Evolutionary conservation across 2,329 filamentous ascomycete species (phyloP).

Genomic region (Fusarium avenaceum): DNA sequence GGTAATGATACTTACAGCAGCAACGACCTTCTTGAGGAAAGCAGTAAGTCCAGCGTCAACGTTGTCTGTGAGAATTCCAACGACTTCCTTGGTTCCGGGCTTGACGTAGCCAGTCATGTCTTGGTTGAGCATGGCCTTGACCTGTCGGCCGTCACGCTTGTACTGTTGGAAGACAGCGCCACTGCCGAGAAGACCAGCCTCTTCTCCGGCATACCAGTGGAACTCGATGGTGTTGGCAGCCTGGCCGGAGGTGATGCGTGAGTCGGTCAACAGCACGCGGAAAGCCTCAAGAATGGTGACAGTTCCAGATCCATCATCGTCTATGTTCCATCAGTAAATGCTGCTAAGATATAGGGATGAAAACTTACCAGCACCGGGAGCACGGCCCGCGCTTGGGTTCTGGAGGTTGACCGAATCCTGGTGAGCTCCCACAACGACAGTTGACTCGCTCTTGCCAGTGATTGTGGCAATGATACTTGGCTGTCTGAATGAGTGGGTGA

Average conservation of each 20-base stretch:
- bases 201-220: conserved; percentile 88
- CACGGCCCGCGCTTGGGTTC: conserved; percentile 33
- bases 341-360: fast-evolving
- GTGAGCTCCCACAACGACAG: conserved; percentile 82
- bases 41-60: conserved; percentile 54
- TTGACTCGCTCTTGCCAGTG: conserved; percentile 78
- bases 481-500: conserved; percentile 80
- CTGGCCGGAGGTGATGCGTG: conserved; percentile 71
- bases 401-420: conserved; percentile 80
- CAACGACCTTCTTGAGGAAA: conserved; percentile 57
- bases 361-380: conserved; percentile 43
- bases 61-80: conserved; percentile 59
- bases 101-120: conserved; percentile 60
- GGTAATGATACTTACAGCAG: conserved; percentile 24
- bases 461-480: conserved; percentile 85
- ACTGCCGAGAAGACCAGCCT: conserved; percentile 82
- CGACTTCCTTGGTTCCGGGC: conserved; percentile 45
- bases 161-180: conserved; percentile 64
- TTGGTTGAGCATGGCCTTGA: conserved; percentile 60
- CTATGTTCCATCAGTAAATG: conserved; percentile 11
- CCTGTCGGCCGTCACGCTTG: conserved; percentile 49
- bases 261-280: conserved; percentile 75
- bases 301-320: conserved; percentile 46
- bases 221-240: conserved; percentile 83
- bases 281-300: conserved; percentile 84